Conservation (phyloP, 2,329 filamentous ascomycete species). For the Arthrobotrys sphaeroides region DNA sequence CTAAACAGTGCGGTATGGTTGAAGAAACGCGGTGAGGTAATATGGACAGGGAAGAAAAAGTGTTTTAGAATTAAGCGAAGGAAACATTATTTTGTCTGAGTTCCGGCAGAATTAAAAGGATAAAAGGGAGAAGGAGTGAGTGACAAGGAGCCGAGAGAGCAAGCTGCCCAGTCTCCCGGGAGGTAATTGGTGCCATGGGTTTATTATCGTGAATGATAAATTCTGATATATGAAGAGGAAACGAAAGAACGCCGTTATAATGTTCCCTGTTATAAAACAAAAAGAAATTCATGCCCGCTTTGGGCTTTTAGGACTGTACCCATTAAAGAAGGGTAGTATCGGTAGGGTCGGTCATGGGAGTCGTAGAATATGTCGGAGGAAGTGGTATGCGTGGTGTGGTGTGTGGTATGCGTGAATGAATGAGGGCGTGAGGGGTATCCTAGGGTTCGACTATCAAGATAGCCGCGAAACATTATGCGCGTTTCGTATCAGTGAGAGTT, state of each 20-base stretch:
- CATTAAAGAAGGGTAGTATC: background rate
- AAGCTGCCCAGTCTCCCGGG: background rate
- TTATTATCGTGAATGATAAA: constrained; percentile 34
- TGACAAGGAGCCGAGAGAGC: background rate
- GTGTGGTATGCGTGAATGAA: background rate
- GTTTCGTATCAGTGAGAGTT: constrained; percentile 53
- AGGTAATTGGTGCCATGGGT: background rate
- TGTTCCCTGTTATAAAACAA: constrained; percentile 23
- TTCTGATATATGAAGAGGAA: constrained; percentile 27
- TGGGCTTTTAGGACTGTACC: background rate
- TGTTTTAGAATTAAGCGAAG: constrained; percentile 34
- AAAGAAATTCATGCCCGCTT: constrained; percentile 16
- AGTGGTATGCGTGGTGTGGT: background rate
- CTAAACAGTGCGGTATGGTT: background rate
- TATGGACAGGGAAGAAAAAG: constrained; percentile 45
- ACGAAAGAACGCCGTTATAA: constrained; percentile 44
- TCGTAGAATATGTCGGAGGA: background rate
- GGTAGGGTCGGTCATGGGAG: background rate
- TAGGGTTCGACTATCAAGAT: constrained; percentile 49
- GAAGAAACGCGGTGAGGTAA: constrained; percentile 11
- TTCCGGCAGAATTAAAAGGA: constrained; percentile 41
- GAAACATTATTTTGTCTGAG: constrained; percentile 16
- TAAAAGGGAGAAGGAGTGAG: background rate
- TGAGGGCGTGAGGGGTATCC: constrained; percentile 3
- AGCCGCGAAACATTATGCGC: constrained; percentile 53